These are phyloP conservation scores for Cryptosporidium andersoni DNA, from an alignment of 169 alveolate genomes.

Conservation along the genomic window DNA sequence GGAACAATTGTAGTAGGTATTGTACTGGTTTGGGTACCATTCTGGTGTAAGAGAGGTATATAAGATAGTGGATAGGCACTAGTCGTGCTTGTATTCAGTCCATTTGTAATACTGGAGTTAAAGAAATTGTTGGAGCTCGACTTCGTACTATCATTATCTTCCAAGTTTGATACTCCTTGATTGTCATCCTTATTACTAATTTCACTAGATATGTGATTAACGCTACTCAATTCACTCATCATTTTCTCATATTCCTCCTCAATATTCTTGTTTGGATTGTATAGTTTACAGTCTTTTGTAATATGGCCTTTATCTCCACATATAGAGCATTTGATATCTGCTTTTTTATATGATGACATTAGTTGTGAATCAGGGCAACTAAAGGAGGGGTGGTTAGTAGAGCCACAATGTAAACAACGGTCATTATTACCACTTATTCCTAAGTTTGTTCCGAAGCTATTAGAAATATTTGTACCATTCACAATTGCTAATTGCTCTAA, in stretches of 20 bases:
- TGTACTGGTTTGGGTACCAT: too few species aligned
- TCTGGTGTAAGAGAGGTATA: too few species aligned
- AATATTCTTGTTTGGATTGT: slow-evolving; percentile 61
- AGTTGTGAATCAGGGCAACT: slow-evolving; percentile 52
- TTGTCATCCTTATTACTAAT: not conserved
- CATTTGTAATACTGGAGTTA: not conserved
- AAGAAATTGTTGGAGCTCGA: not conserved
- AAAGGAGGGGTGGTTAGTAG: slow-evolving; percentile 63
- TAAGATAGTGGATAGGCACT: too few species aligned
- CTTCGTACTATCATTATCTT: not conserved
- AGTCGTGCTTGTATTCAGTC: not conserved
- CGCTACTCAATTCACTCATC: slow-evolving; percentile 54
- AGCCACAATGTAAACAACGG: slow-evolving; percentile 63
- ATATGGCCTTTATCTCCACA: slow-evolving; percentile 92
- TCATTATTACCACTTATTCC: slow-evolving; percentile 1
- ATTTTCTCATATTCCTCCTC: slow-evolving; percentile 62
- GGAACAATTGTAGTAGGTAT: too few species aligned
- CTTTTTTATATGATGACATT: slow-evolving; percentile 72
- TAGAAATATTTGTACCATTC: slow-evolving; percentile 76
- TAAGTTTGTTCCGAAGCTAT: slow-evolving; percentile 34
- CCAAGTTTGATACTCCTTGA: not conserved
- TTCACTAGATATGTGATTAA: not conserved
- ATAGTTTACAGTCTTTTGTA: slow-evolving; percentile 86
- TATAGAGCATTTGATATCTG: slow-evolving; percentile 81
- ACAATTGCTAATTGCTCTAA: slow-evolving; percentile 85